Base-by-base conservation (phyloP, 345 rosid genomes). In the Ricinus communis region DNA sequence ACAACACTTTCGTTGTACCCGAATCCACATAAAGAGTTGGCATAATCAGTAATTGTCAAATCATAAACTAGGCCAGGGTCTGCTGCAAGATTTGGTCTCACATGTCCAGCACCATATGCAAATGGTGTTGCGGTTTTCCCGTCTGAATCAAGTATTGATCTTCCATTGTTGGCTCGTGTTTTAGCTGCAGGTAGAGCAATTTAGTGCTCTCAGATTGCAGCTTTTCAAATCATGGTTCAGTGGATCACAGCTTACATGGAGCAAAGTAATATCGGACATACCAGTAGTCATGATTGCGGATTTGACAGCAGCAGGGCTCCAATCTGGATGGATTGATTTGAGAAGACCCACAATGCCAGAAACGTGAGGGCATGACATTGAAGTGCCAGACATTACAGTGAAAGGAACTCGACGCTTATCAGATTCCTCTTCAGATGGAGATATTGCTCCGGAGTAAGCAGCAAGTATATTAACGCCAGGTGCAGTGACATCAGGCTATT, bases 231-330 rank as follows among this genome's bases (percentile, higher is more conserved):
- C 12, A n/a, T n/a, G n/a, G n/a, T n/a, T n/a, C n/a, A n/a, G n/a
- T n/a, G n/a, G n/a, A n/a, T n/a, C n/a, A n/a, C n/a, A n/a, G n/a
- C n/a, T n/a, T n/a, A n/a, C n/a, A n/a, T n/a, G n/a, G n/a, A n/a
- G n/a, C n/a, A n/a, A n/a, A n/a, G n/a, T n/a, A n/a, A n/a, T n/a
- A n/a, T n/a, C 1, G 4, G 1, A 56, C 47, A 1, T 30, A 85
- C 86, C 83, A 50, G 85, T 81, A 10, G 84, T 85, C 71, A 85
- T 82, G 38, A 85, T 75, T 31, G 85, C 84, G 47, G 89, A 85
- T 76, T 69, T 81, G 64, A 81, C 38, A 5, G 87, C 84, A 46
- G 85, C 78, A 51, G 87, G 87, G 21, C 85, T 79, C 87, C 84
- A 83, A 49, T 45, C 30, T 10, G 76, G 87, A 66, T 81, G 85